phyloP scores from a whole-genome alignment of 345 rosid genomes.

The Pugionium cornutum region DNA sequence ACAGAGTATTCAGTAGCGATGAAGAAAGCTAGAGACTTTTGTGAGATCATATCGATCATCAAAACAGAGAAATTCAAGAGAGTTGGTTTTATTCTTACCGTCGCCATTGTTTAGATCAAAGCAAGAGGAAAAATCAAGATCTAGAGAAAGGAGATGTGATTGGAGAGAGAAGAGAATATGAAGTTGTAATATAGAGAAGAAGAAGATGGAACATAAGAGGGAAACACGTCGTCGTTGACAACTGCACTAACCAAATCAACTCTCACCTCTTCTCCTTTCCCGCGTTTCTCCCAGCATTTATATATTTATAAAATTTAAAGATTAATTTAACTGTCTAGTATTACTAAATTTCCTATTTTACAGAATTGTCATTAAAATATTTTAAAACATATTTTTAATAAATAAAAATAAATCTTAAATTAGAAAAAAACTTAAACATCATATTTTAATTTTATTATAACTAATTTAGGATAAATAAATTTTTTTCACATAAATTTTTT shows the following conservation, averaged over 20 bases:
- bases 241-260: constrained; percentile 41
- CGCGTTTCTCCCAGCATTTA: not conserved
- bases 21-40: constrained; percentile 2
- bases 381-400: no score
- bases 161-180: constrained; percentile 24
- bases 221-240: constrained; percentile 43
- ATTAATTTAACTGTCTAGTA: no score
- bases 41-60: not conserved
- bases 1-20: constrained; percentile 12
- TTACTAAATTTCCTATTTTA: no score
- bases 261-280: constrained; percentile 28
- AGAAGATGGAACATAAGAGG: constrained; percentile 30
- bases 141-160: constrained; percentile 4
- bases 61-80: not conserved
- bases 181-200: constrained; percentile 30
- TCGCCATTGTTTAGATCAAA: constrained; percentile 36
- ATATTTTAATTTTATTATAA: no score
- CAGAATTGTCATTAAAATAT: no score
- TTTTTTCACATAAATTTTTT: no score
- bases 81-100: constrained; percentile 33
- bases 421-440: no score
- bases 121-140: constrained; percentile 12
- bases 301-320: no score
- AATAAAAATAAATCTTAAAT: no score
- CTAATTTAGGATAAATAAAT: no score